phyloP scores from a whole-genome alignment of 1,284 basidiomycete species.

The Ganoderma lingzhi region DNA sequence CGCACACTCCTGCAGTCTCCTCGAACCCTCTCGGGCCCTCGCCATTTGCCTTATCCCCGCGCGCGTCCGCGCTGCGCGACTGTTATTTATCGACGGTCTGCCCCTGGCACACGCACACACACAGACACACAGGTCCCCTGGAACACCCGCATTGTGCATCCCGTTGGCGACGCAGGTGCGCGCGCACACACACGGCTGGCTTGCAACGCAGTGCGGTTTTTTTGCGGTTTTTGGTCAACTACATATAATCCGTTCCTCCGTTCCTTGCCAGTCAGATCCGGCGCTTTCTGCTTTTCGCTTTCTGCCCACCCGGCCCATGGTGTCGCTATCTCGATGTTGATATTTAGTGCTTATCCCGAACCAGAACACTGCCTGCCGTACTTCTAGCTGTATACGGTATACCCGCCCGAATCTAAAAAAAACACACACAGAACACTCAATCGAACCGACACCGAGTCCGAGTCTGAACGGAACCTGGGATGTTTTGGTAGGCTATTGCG shows the following conservation, averaged over 20 bases:
- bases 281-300: conserved; percentile 7
- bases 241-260: conserved; percentile 10
- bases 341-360: conserved; percentile 4
- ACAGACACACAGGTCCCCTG: conserved; percentile 11
- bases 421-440: background rate
- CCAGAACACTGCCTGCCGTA: background rate
- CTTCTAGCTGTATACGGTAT: conserved; percentile 5
- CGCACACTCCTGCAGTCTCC: background rate
- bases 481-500: background rate
- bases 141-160: conserved; percentile 30
- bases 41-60: background rate
- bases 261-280: conserved; percentile 35
- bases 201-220: conserved; percentile 26
- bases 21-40: background rate
- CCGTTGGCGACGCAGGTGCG: conserved; percentile 34
- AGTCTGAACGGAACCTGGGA: background rate
- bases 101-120: conserved; percentile 12
- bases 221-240: background rate
- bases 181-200: conserved; percentile 36
- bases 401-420: background rate
- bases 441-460: background rate
- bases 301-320: background rate
- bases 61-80: conserved; percentile 9
- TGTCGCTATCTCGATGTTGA: background rate
- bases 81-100: conserved; percentile 30